These are phyloP conservation scores for Cordia subcordata DNA, from an alignment of 257 asterid species.

Conservation along the genomic window DNA sequence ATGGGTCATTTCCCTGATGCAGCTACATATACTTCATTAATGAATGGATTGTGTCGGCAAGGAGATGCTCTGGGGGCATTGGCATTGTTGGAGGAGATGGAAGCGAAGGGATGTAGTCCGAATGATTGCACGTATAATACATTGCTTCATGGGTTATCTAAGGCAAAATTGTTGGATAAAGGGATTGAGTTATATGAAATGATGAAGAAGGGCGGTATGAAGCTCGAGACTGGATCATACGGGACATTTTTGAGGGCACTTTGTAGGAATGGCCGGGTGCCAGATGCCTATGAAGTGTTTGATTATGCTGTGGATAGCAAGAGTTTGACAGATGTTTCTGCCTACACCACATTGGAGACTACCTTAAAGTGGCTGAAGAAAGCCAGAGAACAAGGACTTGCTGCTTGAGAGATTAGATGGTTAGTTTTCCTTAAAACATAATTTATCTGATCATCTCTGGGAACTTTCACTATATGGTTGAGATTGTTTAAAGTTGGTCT, in stretches of 20 bases:
- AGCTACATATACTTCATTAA: conserved; percentile 79
- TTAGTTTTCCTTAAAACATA: conserved; percentile 1
- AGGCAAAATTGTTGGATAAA: conserved; percentile 62
- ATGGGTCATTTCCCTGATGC: conserved; percentile 76
- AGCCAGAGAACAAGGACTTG: conserved; percentile 80
- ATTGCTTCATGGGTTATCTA: conserved; percentile 82
- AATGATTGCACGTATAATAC: conserved; percentile 84
- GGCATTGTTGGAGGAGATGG: conserved; percentile 73
- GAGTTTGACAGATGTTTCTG: conserved; percentile 72
- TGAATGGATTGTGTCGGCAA: conserved; percentile 96
- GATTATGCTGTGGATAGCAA: conserved; percentile 89
- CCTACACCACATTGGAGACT: conserved; percentile 75
- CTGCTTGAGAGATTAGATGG: conserved; percentile 30
- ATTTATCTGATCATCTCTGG: too few relatives aligned
- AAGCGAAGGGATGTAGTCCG: conserved; percentile 61
- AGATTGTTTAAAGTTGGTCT: too few relatives aligned
- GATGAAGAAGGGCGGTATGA: conserved; percentile 59
- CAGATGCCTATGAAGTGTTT: conserved; percentile 82
- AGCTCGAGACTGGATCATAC: conserved; percentile 72
- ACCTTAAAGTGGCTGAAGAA: conserved; percentile 80
- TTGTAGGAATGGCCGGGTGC: conserved; percentile 78
- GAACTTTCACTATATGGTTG: too few relatives aligned
- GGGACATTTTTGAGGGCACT: conserved; percentile 71
- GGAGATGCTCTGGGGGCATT: conserved; percentile 71
- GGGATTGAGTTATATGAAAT: conserved; percentile 60